Percentiles rank a stretch among this genome's conserved stretches.
Evolutionary conservation across 2,329 filamentous ascomycete genomes (phyloP).

Genomic region (Ophiocordyceps unilateralis): DNA sequence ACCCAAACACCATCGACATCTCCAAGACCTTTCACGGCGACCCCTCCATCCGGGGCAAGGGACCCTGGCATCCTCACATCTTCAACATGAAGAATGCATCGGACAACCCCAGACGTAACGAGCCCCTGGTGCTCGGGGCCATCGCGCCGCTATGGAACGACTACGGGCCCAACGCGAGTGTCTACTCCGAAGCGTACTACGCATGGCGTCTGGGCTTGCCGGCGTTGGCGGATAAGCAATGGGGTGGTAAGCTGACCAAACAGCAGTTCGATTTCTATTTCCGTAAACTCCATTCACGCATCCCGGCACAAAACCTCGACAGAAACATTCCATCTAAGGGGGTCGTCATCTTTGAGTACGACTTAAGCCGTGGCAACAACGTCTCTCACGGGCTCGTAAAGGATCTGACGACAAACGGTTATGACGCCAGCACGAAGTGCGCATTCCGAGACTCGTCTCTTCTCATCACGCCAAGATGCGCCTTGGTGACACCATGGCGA

Average conservation of each 20-base stretch:
- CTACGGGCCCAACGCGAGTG: conserved; percentile 8
- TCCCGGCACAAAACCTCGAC: conserved; percentile 8
- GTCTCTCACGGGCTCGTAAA: not conserved
- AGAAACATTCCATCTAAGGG: conserved; percentile 4
- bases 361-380: not conserved
- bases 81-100: conserved; percentile 6
- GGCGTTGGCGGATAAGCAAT: conserved; percentile 10
- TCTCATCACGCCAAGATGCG: conserved; percentile 18
- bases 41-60: conserved; percentile 4
- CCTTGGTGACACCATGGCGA: conserved; percentile 24
- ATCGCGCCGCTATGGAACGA: conserved; percentile 11
- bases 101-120: conserved; percentile 5
- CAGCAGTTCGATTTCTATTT: not conserved
- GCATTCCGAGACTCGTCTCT: conserved; percentile 11
- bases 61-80: conserved; percentile 8
- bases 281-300: conserved; percentile 2
- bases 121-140: conserved; percentile 5
- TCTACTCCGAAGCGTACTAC: conserved; percentile 9
- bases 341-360: conserved; percentile 4
- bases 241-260: conserved; percentile 7
- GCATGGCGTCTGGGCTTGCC: conserved; percentile 9
- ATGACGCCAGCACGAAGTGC: conserved; percentile 19
- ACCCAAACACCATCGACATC: conserved; percentile 27
- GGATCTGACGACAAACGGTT: conserved; percentile 3
- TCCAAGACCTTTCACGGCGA: conserved; percentile 15